Evolutionary conservation across 1,284 basidiomycete genomes (phyloP).

Genomic region (Ganoderma leucocontextum): DNA sequence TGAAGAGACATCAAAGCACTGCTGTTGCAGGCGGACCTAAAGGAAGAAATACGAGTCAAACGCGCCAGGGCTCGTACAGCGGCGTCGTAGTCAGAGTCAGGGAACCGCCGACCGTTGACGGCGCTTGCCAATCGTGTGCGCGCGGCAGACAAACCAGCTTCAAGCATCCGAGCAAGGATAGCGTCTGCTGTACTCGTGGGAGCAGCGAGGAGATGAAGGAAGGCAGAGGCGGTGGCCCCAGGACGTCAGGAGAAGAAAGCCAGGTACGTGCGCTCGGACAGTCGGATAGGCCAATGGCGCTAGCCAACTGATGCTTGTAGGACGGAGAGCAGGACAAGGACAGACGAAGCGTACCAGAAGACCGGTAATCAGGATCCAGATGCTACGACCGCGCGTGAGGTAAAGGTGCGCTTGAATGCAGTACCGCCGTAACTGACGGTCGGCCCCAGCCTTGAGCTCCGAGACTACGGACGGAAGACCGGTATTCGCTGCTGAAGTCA

Average conservation of each 20-base stretch:
- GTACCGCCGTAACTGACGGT: background rate
- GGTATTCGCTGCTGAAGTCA: background rate
- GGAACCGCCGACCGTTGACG: background rate
- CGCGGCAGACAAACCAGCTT: constrained; percentile 24
- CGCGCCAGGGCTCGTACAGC: background rate
- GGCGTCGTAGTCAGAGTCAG: background rate
- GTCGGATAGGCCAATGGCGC: constrained; percentile 39
- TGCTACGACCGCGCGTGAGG: background rate
- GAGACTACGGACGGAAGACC: background rate
- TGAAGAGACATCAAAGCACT: background rate
- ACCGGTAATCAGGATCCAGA: background rate
- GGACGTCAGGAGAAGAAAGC: constrained; percentile 39
- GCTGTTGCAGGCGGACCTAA: background rate
- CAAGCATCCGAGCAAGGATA: constrained; percentile 30
- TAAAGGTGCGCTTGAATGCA: background rate
- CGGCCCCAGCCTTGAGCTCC: background rate
- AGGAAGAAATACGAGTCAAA: background rate
- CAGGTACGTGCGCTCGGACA: constrained; percentile 38
- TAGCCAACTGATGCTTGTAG: constrained; percentile 38
- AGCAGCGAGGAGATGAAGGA: constrained; percentile 29
- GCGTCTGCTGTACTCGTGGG: constrained; percentile 28
- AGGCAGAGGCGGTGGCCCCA: constrained; percentile 35
- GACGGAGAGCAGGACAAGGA: background rate
- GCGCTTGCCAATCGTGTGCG: background rate
- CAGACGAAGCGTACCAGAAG: constrained; percentile 2